Percentiles rank a stretch among this genome's conserved stretches.
These are phyloP conservation scores for Suillus occidentalis DNA, from an alignment of 768 basidiomycete genomes.

Conservation along the genomic window DNA sequence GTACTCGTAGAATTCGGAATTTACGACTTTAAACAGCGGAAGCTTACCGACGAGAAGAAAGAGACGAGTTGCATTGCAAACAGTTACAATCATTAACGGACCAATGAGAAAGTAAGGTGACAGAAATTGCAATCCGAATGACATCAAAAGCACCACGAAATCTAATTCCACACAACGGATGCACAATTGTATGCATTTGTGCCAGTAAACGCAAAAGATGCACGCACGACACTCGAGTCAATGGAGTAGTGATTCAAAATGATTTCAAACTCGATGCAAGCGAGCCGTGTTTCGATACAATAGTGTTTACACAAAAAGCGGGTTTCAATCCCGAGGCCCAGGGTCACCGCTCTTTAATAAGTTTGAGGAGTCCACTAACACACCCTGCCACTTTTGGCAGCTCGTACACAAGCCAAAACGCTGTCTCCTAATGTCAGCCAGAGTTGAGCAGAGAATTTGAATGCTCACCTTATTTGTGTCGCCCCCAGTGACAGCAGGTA, in stretches of 20 bases:
- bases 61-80: not conserved
- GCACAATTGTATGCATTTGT: not conserved
- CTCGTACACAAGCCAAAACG: too few relatives aligned
- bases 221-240: conserved; percentile 52
- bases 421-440: too few relatives aligned
- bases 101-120: too few relatives aligned
- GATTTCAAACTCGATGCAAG: conserved; percentile 48
- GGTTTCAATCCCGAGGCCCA: too few relatives aligned
- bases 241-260: conserved; percentile 55
- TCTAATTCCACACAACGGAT: conserved; percentile 34
- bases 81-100: too few relatives aligned
- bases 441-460: too few relatives aligned
- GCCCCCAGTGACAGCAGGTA: too few relatives aligned
- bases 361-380: too few relatives aligned
- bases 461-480: too few relatives aligned
- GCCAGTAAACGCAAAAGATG: not conserved
- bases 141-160: conserved; percentile 81
- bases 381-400: too few relatives aligned
- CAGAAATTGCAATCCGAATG: conserved; percentile 68
- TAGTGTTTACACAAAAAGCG: not conserved
- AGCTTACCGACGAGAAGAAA: not conserved
- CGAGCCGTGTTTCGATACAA: conserved; percentile 51
- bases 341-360: too few relatives aligned
- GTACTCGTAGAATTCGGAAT: not conserved
- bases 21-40: not conserved